These are phyloP conservation scores for Fusarium sp. DNA, from an alignment of 2,329 filamentous ascomycete genomes.

Conservation along the genomic window DNA sequence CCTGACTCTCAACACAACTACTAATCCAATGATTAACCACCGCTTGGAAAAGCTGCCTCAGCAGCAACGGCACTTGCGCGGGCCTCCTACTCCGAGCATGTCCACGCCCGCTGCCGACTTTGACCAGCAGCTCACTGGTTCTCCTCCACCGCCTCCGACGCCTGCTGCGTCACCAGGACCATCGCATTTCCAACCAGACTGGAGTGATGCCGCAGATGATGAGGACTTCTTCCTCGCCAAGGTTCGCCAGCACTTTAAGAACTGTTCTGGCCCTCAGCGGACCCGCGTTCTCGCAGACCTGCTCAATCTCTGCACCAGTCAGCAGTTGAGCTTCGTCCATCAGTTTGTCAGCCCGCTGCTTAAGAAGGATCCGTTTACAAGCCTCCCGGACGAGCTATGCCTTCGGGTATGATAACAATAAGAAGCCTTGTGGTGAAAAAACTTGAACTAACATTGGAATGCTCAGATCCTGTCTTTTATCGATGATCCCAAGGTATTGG, in stretches of 20 bases:
- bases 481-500: conserved; percentile 94
- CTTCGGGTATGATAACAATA: conserved; percentile 75
- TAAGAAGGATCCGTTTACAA: conserved; percentile 96
- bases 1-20: conserved; percentile 64
- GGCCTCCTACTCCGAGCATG: conserved; percentile 76
- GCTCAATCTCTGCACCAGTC: conserved; percentile 93
- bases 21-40: conserved; percentile 57
- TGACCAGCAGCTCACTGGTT: conserved; percentile 70
- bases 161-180: conserved; percentile 75
- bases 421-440: neutral
- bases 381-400: conserved; percentile 92
- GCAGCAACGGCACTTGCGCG: conserved; percentile 58
- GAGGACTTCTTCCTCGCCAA: conserved; percentile 87
- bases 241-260: conserved; percentile 83
- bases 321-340: conserved; percentile 94
- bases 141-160: conserved; percentile 73
- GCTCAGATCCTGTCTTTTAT: conserved; percentile 91
- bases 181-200: conserved; percentile 73
- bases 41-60: conserved; percentile 64
- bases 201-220: conserved; percentile 81
- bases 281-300: conserved; percentile 88
- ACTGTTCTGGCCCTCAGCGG: conserved; percentile 79
- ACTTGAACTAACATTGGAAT: conserved; percentile 5
- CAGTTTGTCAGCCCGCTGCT: conserved; percentile 94
- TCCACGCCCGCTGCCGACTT: conserved; percentile 73